Conservation (phyloP, 2,329 filamentous ascomycete genomes). For the Monosporascus sp. region DNA sequence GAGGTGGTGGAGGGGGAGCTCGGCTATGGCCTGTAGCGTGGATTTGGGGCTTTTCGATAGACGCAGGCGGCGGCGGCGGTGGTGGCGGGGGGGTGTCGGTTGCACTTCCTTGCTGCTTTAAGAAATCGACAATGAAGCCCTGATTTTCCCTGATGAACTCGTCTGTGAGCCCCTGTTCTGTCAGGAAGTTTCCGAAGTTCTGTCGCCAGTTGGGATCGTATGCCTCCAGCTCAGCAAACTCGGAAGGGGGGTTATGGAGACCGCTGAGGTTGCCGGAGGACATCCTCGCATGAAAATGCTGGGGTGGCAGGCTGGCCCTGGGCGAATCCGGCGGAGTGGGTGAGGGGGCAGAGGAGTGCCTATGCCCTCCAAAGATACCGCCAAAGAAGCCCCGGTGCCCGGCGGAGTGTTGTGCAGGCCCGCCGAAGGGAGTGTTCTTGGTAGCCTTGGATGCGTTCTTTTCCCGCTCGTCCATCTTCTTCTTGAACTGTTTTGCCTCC, state of each 20-base stretch:
- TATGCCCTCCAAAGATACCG: slow-evolving; percentile 55
- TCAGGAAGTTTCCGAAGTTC: slow-evolving; percentile 59
- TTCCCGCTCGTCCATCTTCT: slow-evolving; percentile 94
- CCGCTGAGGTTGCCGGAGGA: slow-evolving; percentile 44
- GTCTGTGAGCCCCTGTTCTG: slow-evolving; percentile 57
- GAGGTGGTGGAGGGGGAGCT: slow-evolving; percentile 34
- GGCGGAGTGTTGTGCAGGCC: slow-evolving; percentile 37
- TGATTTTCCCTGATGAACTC: slow-evolving; percentile 64
- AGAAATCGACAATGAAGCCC: slow-evolving; percentile 61
- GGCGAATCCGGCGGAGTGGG: slow-evolving; percentile 54
- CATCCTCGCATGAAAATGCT: slow-evolving; percentile 28
- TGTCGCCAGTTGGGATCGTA: slow-evolving; percentile 62
- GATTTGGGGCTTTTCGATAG: slow-evolving; percentile 22
- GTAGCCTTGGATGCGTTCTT: slow-evolving; percentile 93
- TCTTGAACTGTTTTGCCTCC: slow-evolving; percentile 92
- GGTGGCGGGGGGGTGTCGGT: slow-evolving; percentile 38
- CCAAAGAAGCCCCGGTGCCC: slow-evolving; percentile 47
- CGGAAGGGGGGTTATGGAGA: slow-evolving; percentile 37
- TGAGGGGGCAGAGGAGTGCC: slow-evolving; percentile 51
- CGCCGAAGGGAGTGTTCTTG: slow-evolving; percentile 68
- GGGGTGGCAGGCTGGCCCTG: slow-evolving; percentile 31
- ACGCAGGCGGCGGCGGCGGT: slow-evolving; percentile 27
- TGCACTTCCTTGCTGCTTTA: slow-evolving; percentile 50
- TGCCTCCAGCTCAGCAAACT: slow-evolving; percentile 57
- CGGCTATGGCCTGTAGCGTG: slow-evolving; percentile 26